phyloP scores from a whole-genome alignment of 2,329 filamentous ascomycete species.

The Trichocomaceae sp. region DNA sequence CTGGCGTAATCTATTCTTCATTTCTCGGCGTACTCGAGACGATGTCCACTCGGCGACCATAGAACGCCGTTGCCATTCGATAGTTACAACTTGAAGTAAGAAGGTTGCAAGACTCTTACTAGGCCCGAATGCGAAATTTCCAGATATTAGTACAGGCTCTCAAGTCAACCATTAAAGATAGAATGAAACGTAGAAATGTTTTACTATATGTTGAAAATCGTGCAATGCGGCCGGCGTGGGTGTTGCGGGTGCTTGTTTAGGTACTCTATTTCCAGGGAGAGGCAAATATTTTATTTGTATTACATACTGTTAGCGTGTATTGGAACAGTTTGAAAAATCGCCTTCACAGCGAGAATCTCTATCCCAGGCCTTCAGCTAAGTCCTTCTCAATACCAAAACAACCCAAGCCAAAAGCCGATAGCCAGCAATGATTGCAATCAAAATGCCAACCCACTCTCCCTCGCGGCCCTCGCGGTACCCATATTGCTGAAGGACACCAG shows the following conservation, averaged over 20 bases:
- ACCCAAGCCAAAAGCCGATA: conserved; percentile 60
- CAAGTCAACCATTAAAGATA: neutral
- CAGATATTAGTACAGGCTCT: neutral
- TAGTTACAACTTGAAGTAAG: neutral
- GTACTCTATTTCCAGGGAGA: too few species aligned
- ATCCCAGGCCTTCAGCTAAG: neutral
- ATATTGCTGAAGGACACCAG: conserved; percentile 62
- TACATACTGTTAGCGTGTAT: neutral
- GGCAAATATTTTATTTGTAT: neutral
- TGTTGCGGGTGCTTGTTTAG: neutral
- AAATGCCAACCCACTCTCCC: conserved; percentile 67
- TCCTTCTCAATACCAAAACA: neutral
- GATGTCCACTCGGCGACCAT: too few species aligned
- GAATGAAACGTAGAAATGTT: neutral
- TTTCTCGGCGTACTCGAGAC: too few species aligned
- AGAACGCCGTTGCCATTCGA: too few species aligned
- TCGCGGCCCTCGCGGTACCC: conserved; percentile 56
- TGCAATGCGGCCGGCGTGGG: neutral
- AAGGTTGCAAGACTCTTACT: neutral
- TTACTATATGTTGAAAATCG: neutral
- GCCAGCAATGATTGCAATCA: conserved; percentile 67
- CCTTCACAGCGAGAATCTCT: neutral
- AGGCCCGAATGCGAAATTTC: neutral
- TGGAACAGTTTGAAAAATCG: neutral
- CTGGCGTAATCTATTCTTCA: too few species aligned